phyloP scores from a whole-genome alignment of 2,329 filamentous ascomycete genomes.

The Fusarium siculi region DNA sequence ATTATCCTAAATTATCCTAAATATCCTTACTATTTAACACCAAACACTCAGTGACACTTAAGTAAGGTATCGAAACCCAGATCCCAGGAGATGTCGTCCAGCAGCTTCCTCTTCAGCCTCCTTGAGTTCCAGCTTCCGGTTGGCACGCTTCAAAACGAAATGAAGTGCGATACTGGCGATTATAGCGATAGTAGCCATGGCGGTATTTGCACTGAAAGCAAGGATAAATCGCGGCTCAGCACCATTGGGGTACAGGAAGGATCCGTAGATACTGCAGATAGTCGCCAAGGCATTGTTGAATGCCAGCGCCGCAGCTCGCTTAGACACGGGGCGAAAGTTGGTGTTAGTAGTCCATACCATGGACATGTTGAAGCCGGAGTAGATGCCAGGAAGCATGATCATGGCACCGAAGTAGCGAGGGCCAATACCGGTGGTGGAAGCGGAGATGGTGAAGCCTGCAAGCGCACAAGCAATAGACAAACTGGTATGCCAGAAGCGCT shows the following conservation, averaged over 20 bases:
- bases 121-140: background rate
- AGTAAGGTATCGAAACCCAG: background rate
- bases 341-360: constrained; percentile 10
- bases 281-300: constrained; percentile 1
- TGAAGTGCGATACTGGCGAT: background rate
- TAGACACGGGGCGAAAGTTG: background rate
- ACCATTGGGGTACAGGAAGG: background rate
- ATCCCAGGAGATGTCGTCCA: background rate
- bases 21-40: fast-evolving
- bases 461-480: constrained; percentile 32
- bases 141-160: background rate
- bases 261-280: background rate
- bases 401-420: constrained; percentile 2
- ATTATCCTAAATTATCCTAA: background rate
- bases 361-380: constrained; percentile 1
- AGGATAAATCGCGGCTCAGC: background rate
- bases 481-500: constrained; percentile 58
- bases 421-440: background rate
- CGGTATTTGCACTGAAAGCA: background rate
- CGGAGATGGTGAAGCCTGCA: constrained; percentile 1
- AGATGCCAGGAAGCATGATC: constrained; percentile 8
- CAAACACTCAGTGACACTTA: fast-evolving
- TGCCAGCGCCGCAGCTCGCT: constrained; percentile 2
- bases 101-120: background rate
- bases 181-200: background rate